phyloP scores from a whole-genome alignment of 148 eudicot species.

The Chenopodium suecicum region DNA sequence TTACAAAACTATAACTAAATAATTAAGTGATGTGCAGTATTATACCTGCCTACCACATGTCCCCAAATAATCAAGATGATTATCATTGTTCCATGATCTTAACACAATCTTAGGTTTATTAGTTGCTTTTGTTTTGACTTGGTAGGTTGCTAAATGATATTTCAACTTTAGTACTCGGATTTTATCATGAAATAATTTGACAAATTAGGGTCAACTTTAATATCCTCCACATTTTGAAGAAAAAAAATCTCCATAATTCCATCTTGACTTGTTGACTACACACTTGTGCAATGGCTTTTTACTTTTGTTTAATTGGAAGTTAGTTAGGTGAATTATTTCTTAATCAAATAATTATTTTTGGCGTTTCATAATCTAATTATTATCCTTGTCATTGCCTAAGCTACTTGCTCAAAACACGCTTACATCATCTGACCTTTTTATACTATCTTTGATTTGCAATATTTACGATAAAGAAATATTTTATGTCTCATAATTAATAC shows the following conservation, averaged over 20 bases:
- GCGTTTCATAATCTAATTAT: constrained; percentile 12
- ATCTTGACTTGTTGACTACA: constrained; percentile 20
- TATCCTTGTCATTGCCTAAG: not conserved
- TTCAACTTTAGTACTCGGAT: not conserved
- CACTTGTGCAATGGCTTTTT: not conserved
- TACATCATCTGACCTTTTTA: constrained; percentile 4
- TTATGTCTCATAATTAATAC: too few relatives aligned
- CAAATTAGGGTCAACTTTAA: constrained; percentile 15
- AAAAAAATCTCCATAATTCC: not conserved
- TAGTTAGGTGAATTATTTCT: not conserved
- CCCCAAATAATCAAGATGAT: not conserved
- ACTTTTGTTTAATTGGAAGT: not conserved
- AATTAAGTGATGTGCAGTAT: not conserved
- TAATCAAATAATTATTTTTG: constrained; percentile 6
- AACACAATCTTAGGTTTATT: constrained; percentile 1
- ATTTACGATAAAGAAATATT: too few relatives aligned
- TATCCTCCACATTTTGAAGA: constrained; percentile 7
- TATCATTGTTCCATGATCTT: constrained; percentile 11
- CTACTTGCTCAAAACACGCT: constrained; percentile 10
- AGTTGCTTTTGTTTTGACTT: constrained; percentile 7
- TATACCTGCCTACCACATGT: not conserved
- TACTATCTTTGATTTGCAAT: too few relatives aligned
- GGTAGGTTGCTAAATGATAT: not conserved
- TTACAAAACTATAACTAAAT: not conserved
- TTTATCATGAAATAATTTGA: constrained; percentile 16